Evolutionary conservation across 129 eudicot species (phyloP), one percentile per base, ranked within the genome.

Genomic region (Glebionis coronaria): DNA sequence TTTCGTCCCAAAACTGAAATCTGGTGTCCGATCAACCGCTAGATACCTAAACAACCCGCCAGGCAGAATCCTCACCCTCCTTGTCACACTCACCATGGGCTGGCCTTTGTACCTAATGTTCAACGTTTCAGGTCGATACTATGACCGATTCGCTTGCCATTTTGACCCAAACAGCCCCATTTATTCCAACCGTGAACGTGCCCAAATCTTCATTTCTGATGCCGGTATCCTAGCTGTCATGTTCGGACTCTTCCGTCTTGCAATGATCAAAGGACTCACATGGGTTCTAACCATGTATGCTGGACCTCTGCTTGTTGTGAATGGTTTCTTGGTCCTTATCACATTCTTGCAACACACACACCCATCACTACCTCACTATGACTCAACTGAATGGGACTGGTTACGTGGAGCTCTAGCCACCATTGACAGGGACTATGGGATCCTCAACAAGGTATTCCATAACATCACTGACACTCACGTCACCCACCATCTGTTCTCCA

Each of bases 361-460:
- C 78, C 82, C 84, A 20, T 72, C 90, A 11, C 20, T 84, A 21
- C 90, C 90, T 21, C 90, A 84, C 65, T 84, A 84, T 9, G 90
- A 84, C 71, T 78, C 86, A 0, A 68, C 86, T 12, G 90, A 84
- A 72, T 84, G 90, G 90, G 90, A 84, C 67, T 84, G 90, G 90
- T 18, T 84, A 19, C 73, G 90, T 23, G 90, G 90, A 19, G 90
- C 90, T 1, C 47, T 84, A 18, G 90, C 90, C 60, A 84, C 90
- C 2, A 69, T 78, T 3, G 90, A 84, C 59, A 45, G 90, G 0
- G 90, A 84, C 63, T 84, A 84, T 16, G 86, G 90, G 27, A 47
- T 84, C 19, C 47, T 84, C 12, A 84, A 84, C 79, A 84, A 84
- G 76, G 90, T 84, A 50, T 81, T 84, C 73, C 90, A 84, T 53